Percentiles rank a stretch among this genome's conserved stretches.
Evolutionary conservation across 768 basidiomycete species (phyloP).

Genomic region (Russula earlei): DNA sequence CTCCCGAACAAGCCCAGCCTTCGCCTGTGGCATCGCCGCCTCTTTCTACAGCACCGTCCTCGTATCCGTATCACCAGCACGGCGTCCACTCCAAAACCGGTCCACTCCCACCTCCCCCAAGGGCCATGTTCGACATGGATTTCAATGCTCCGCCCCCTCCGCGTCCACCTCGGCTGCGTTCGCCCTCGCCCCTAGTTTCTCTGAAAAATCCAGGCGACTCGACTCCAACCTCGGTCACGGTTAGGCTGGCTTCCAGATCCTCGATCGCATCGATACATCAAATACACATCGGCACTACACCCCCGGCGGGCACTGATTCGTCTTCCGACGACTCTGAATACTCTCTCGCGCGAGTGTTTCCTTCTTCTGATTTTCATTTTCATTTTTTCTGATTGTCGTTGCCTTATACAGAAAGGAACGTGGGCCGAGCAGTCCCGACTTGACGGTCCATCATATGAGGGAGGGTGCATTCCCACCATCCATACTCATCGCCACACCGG

Average conservation of each 20-base stretch:
- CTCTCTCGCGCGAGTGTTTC: conserved; percentile 1
- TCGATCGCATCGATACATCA: conserved; percentile 11
- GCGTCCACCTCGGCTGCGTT: conserved; percentile 53
- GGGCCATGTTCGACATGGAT: conserved; percentile 38
- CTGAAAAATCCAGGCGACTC: conserved; percentile 27
- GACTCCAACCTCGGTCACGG: conserved; percentile 32
- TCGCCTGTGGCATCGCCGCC: neutral
- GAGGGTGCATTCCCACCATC: conserved; percentile 63
- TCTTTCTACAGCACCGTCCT: conserved; percentile 21
- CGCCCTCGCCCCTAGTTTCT: conserved; percentile 34
- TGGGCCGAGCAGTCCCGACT: neutral
- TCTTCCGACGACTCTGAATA: conserved; percentile 10
- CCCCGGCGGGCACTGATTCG: neutral
- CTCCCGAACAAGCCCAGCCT: neutral
- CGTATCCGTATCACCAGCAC: conserved; percentile 54
- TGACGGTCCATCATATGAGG: conserved; percentile 25
- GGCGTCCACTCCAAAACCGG: conserved; percentile 64
- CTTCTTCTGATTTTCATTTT: neutral
- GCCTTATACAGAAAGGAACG: conserved; percentile 1
- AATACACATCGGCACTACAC: conserved; percentile 3
- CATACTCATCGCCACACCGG: conserved; percentile 21
- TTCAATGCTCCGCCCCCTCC: conserved; percentile 43
- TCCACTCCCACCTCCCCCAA: conserved; percentile 62
- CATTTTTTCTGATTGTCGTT: neutral
- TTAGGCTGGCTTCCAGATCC: conserved; percentile 31